These are phyloP conservation scores for Tricholoma bakamatsutake DNA, from an alignment of 768 basidiomycete genomes.

Conservation along the genomic window DNA sequence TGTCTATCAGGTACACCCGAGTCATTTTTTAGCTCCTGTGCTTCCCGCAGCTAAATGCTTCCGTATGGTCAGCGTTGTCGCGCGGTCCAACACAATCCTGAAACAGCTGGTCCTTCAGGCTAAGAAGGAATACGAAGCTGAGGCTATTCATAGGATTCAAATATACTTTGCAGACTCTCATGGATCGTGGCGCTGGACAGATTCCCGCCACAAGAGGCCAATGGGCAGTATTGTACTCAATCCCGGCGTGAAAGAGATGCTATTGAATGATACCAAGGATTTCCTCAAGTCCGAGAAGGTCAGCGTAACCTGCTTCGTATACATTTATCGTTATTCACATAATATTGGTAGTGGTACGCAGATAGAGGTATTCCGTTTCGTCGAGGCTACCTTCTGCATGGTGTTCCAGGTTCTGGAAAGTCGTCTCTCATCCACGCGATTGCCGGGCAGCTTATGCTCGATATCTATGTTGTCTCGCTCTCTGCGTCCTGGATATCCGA, in stretches of 20 bases:
- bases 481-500: slow-evolving; percentile 87
- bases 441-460: slow-evolving; percentile 83
- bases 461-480: slow-evolving; percentile 88
- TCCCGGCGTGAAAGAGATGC: slow-evolving; percentile 86
- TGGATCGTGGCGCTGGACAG: slow-evolving; percentile 85
- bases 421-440: slow-evolving; percentile 82
- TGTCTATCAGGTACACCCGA: slow-evolving; percentile 57
- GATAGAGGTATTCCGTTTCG: slow-evolving; percentile 91
- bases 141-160: slow-evolving; percentile 81
- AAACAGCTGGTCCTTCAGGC: slow-evolving; percentile 87
- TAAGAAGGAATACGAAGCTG: slow-evolving; percentile 86
- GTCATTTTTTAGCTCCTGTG: slow-evolving; percentile 5
- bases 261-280: slow-evolving; percentile 74
- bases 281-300: slow-evolving; percentile 83
- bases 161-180: slow-evolving; percentile 89
- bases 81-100: slow-evolving; percentile 75
- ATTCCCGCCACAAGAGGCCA: slow-evolving; percentile 84
- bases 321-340: background rate
- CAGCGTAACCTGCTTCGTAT: slow-evolving; percentile 7
- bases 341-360: slow-evolving; percentile 68
- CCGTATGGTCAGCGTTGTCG: slow-evolving; percentile 55
- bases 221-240: slow-evolving; percentile 83
- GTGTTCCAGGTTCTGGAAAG: slow-evolving; percentile 84
- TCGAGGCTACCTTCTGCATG: slow-evolving; percentile 79
- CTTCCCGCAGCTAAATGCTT: slow-evolving; percentile 6